Base-by-base conservation (phyloP, 192 early-diverging fungal genomes). In the Entrophospora sp. region DNA sequence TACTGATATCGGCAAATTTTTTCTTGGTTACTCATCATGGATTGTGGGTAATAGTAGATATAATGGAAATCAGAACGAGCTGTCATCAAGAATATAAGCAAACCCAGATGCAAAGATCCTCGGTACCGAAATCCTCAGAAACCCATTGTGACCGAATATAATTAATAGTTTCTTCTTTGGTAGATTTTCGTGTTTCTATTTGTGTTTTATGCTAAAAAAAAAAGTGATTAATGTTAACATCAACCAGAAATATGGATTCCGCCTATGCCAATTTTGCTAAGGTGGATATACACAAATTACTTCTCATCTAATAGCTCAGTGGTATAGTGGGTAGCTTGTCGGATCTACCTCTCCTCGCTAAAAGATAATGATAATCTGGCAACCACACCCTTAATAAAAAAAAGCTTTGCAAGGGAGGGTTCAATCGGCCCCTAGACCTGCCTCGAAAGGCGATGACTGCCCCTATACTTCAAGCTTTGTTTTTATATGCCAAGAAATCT, bases 361-460 rank as follows among this genome's bases (percentile, higher is more conserved):
- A 56, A 32, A 56, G 53, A 56, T 32, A 31, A 56, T 13, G 28
- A 56, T 56, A 42, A 42, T 42, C 16, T 42, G 40, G 40, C 40
- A 42, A 42, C 40, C 40, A 42, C 28, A 36, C 30, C n/a, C 53
- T 22, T 22, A 56, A 13, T 22, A 57, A 57, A 57, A 6, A 28
- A 18, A 38, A 58, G 56, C 35, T 58, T 58, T 58, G 18, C 27
- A 58, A 58, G 35, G 34, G 56, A 58, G 35, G 35, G 35, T 38
- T 38, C 56, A 58, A 20, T 58, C 56, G 35, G 56, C 35, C 56
- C 34, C 56, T 52, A 52, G 28, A 52, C 49, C 49, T 52, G 49
- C 49, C 49, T 58, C 34, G 35, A 58, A 58, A 58, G 35, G 56
- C 18, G 35, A 37, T 58, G 24, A 58, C 37, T 58, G 56, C 10